Conservation (phyloP, 371 early-diverging fungal genomes). For the Lichtheimia corymbifera region DNA sequence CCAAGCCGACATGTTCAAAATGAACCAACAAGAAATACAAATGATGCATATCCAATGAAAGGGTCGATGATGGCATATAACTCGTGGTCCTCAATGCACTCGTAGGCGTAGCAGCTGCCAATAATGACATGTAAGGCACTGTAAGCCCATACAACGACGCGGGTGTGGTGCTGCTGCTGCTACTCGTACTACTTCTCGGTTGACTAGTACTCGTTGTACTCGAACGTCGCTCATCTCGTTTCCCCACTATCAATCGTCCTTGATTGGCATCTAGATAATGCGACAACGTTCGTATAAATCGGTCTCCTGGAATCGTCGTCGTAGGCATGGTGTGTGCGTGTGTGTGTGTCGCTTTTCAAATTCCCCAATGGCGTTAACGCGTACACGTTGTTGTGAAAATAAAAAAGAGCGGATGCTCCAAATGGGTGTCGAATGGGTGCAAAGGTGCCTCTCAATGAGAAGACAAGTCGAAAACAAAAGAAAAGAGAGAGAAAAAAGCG, state of each 20-base stretch:
- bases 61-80: slow-evolving; percentile 41
- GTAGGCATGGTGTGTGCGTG: too few species aligned
- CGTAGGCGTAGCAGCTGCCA: slow-evolving; percentile 45
- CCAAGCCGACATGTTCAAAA: slow-evolving; percentile 62
- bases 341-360: too few species aligned
- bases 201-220: slow-evolving; percentile 16
- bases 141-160: slow-evolving; percentile 28
- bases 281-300: slow-evolving; percentile 58
- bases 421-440: too few species aligned
- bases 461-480: too few species aligned
- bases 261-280: slow-evolving; percentile 64
- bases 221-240: slow-evolving; percentile 12
- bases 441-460: too few species aligned
- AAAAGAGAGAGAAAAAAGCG: too few species aligned
- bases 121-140: slow-evolving; percentile 45
- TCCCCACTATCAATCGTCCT: slow-evolving; percentile 19
- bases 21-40: slow-evolving; percentile 61
- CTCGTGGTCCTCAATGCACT: slow-evolving; percentile 32
- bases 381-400: too few species aligned
- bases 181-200: slow-evolving; percentile 17
- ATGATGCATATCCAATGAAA: slow-evolving; percentile 61
- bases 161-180: slow-evolving; percentile 29
- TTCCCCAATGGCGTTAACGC: too few species aligned
- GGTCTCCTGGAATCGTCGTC: slow-evolving; percentile 47
- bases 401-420: too few species aligned